Evolutionary conservation across 2,329 filamentous ascomycete genomes (phyloP).

Genomic region (Alternaria sp.): DNA sequence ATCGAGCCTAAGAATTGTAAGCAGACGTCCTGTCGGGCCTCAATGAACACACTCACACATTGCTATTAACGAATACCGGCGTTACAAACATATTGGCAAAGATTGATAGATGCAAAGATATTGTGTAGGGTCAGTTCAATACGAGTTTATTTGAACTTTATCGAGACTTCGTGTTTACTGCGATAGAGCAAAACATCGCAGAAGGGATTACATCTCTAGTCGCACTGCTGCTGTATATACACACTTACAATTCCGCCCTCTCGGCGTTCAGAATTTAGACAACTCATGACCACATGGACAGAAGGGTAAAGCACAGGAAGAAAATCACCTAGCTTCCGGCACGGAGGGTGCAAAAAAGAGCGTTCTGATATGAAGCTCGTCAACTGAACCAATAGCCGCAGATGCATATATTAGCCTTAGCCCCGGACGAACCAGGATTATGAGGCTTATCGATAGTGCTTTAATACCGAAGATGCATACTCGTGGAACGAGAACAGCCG

Average conservation of each 20-base stretch:
- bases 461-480: slow-evolving; percentile 28
- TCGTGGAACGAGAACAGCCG: slow-evolving; percentile 34
- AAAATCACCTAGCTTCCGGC: slow-evolving; percentile 23
- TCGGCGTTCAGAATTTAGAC: slow-evolving; percentile 4
- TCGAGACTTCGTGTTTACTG: not conserved
- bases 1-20: slow-evolving; percentile 25
- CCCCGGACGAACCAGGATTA: slow-evolving; percentile 25
- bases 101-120: not conserved
- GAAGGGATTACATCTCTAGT: slow-evolving; percentile 6
- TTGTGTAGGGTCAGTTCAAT: not conserved
- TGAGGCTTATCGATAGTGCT: slow-evolving; percentile 37
- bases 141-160: not conserved
- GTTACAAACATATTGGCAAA: slow-evolving; percentile 29
- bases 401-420: slow-evolving; percentile 27
- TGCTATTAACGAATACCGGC: slow-evolving; percentile 22
- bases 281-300: slow-evolving; percentile 17
- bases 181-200: slow-evolving; percentile 2
- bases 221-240: slow-evolving; percentile 22
- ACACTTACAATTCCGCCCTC: slow-evolving; percentile 2
- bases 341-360: slow-evolving; percentile 20
- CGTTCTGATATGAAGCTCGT: slow-evolving; percentile 33
- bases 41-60: slow-evolving; percentile 23
- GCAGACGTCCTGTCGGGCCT: not conserved
- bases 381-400: slow-evolving; percentile 23
- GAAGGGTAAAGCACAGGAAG: slow-evolving; percentile 20